phyloP scores from a whole-genome alignment of 345 rosid genomes.

The Eutrema heterophyllum region DNA sequence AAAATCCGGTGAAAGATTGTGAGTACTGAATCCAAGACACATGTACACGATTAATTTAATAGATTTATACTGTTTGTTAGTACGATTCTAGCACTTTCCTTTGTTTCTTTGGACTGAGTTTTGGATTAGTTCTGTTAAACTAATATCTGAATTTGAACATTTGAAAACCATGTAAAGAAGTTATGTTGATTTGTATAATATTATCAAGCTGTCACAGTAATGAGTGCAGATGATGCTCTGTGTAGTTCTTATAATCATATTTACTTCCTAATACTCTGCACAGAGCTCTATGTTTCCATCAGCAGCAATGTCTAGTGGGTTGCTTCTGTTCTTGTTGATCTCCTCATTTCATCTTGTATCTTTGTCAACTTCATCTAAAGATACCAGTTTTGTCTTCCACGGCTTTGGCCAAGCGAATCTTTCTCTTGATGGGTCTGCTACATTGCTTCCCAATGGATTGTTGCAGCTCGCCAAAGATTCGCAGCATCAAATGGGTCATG shows the following conservation, averaged over 20 bases:
- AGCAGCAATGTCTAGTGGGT: slow-evolving; percentile 6
- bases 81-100: background rate
- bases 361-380: slow-evolving; percentile 16
- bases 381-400: slow-evolving; percentile 10
- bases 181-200: background rate
- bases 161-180: slow-evolving; percentile 12
- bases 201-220: background rate
- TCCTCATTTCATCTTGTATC: background rate
- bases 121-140: background rate
- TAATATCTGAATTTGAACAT: slow-evolving; percentile 10
- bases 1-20: slow-evolving; percentile 22
- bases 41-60: background rate
- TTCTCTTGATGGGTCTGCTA: slow-evolving; percentile 18
- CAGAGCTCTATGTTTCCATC: background rate
- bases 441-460: slow-evolving; percentile 40
- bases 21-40: slow-evolving; percentile 22
- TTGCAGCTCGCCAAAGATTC: slow-evolving; percentile 48
- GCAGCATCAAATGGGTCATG: slow-evolving; percentile 56
- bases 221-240: background rate
- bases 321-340: slow-evolving; percentile 10
- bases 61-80: background rate
- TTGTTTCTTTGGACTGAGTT: background rate
- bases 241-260: background rate
- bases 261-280: background rate
- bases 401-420: slow-evolving; percentile 19